These are phyloP conservation scores for Phytomonas francai DNA, from an alignment of 208 protist genomes.

Conservation along the genomic window DNA sequence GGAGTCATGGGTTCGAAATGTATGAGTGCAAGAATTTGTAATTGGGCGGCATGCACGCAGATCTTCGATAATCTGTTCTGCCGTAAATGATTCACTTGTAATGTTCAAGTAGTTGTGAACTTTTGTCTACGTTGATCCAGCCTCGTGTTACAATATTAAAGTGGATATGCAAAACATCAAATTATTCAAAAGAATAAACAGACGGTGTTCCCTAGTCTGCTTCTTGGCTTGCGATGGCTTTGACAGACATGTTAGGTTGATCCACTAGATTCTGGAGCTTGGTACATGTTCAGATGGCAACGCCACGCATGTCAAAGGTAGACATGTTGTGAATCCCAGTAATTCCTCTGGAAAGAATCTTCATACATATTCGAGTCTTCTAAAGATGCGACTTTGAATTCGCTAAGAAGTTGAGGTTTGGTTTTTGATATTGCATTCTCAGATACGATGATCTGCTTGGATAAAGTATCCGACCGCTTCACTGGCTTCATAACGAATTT, in stretches of 20 bases:
- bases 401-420: conserved; percentile 38
- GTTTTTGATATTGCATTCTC: conserved; percentile 28
- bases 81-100: conserved; percentile 53
- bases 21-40: conserved; percentile 59
- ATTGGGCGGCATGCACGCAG: conserved; percentile 69
- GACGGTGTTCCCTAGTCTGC: conserved; percentile 23
- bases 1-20: conserved; percentile 57
- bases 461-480: conserved; percentile 36
- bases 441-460: conserved; percentile 20
- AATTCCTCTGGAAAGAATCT: conserved; percentile 60
- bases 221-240: conserved; percentile 57
- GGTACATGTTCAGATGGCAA: conserved; percentile 75
- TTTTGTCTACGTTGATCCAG: conserved; percentile 57
- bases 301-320: conserved; percentile 77
- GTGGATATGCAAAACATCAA: conserved; percentile 39
- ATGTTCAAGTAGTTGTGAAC: conserved; percentile 53
- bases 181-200: conserved; percentile 51
- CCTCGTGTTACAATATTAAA: conserved; percentile 84
- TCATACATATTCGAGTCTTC: conserved; percentile 35
- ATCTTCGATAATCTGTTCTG: conserved; percentile 53
- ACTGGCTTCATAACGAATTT: conserved; percentile 46
- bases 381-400: conserved; percentile 39
- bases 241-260: conserved; percentile 29
- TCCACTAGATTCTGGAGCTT: conserved; percentile 66
- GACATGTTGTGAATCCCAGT: conserved; percentile 79